These are phyloP conservation scores for Emergomyces pasteurianus DNA, from an alignment of 2,329 filamentous ascomycete species.

Conservation along the genomic window DNA sequence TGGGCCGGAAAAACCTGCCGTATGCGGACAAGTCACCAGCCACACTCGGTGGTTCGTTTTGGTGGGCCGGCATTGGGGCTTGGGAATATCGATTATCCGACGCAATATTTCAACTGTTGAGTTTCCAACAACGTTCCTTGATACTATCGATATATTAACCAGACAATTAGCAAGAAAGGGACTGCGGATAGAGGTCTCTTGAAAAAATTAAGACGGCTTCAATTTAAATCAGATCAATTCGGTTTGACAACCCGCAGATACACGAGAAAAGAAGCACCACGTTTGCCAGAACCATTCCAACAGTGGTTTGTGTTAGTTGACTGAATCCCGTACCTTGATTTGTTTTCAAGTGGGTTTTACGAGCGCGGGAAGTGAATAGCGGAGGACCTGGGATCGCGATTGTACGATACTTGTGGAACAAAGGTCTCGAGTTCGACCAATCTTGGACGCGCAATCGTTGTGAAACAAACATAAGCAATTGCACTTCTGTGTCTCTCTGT, in stretches of 20 bases:
- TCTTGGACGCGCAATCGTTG: neutral
- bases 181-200: neutral
- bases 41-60: neutral
- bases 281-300: neutral
- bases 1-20: conserved; percentile 1
- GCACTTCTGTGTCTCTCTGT: too few relatives aligned
- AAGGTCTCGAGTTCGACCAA: neutral
- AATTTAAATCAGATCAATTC: neutral
- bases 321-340: neutral
- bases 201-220: neutral
- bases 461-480: neutral
- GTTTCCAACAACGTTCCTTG: neutral
- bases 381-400: neutral
- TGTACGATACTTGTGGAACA: neutral
- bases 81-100: conserved; percentile 1
- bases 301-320: neutral
- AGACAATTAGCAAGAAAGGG: neutral
- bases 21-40: neutral
- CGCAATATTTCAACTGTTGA: neutral
- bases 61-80: neutral
- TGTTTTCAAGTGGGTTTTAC: neutral
- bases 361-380: neutral
- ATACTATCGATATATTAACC: neutral
- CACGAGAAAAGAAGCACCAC: neutral
- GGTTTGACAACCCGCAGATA: neutral